A percentile compares a stretch with the other conserved stretches of the same genome.
These are phyloP conservation scores for Bretschneidera sinensis DNA, from an alignment of 345 rosid genomes.

Conservation along the genomic window DNA sequence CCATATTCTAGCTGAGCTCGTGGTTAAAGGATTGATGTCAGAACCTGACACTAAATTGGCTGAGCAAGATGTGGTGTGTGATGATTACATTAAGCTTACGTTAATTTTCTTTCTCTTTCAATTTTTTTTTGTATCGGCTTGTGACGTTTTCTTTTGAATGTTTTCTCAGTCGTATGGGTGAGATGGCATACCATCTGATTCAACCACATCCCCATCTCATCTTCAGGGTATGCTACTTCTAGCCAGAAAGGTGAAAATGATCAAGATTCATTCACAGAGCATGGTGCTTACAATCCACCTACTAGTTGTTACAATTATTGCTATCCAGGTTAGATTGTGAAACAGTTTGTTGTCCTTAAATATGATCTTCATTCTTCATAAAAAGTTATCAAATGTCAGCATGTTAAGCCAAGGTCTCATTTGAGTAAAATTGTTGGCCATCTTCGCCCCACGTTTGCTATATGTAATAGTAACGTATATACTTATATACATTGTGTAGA, in stretches of 20 bases:
- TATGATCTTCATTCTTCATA: not conserved
- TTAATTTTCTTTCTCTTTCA: not conserved
- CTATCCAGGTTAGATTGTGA: constrained; percentile 44
- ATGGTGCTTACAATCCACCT: constrained; percentile 22
- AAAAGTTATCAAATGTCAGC: not conserved
- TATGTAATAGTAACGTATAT: too few relatives aligned
- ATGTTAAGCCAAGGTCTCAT: not conserved
- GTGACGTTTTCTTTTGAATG: too few relatives aligned
- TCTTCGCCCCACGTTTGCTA: too few relatives aligned
- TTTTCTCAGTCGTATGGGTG: constrained; percentile 25
- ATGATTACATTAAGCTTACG: not conserved
- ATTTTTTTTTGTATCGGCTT: not conserved
- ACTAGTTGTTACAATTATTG: constrained; percentile 35
- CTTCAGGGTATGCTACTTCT: constrained; percentile 18
- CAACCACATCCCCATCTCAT: constrained; percentile 16
- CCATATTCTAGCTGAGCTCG: constrained; percentile 22
- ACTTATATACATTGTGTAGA: too few relatives aligned
- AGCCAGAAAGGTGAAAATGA: constrained; percentile 17
- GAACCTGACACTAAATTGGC: constrained; percentile 19
- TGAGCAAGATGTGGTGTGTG: constrained; percentile 30
- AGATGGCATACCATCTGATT: constrained; percentile 20
- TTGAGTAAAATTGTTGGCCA: not conserved
- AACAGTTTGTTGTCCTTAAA: constrained; percentile 1
- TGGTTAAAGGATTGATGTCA: constrained; percentile 20
- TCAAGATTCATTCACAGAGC: constrained; percentile 19